Evolutionary conservation across 2,329 filamentous ascomycete genomes (phyloP), one percentile per base, ranked within the genome.

Genomic region (Dendrostoma leiphaemia): DNA sequence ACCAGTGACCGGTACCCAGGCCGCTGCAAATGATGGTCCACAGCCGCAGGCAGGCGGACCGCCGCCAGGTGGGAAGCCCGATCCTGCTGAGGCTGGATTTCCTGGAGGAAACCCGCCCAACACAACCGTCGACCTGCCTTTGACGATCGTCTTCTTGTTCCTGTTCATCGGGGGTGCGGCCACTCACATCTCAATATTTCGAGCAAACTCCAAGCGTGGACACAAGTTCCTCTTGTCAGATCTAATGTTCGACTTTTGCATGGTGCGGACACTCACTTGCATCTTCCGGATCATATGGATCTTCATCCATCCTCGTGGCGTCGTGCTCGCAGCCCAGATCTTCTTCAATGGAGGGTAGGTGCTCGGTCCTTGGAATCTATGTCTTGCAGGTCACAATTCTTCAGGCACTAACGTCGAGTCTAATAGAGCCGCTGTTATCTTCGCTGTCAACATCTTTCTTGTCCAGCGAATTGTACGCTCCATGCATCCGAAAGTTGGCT

Each of bases 141-240:
- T 65, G 21, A 62, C 65, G 2, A 12, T 56, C 31, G 41, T 64
- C 23, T 66, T 66, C 43, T 59, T 67, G 24, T 0, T 63, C 13
- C 21, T 65, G 9, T 67, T 65, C 45, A 51, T 56, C 47, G 17
- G 60, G 3, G 64, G 62, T 10, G 63, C 60, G 1, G 58, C 61
- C 21, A 54, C 60, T 1, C 64, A 67, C 44, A 59, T 66, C 8
- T 60, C 43, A 48, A 62, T 63, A 29, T 65, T 60, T 54, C 53
- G 53, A 15, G 38, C 56, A 2, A 74, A 74, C 55, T 50, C 57
- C 1, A 67, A 66, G 43, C 60, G 66, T 2, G 63, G 64, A 2
- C 71, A 73, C 61, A 74, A 72, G 57, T 74, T 74, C 50, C 46
- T 71, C 26, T 59, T 73, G 2, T 72, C 70, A 2, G 64, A 61